A percentile compares a stretch with the other conserved stretches of the same genome.
These are phyloP conservation scores for Cinnamomum micranthum DNA, from an alignment of 164 flowering plant genomes.

Conservation along the genomic window DNA sequence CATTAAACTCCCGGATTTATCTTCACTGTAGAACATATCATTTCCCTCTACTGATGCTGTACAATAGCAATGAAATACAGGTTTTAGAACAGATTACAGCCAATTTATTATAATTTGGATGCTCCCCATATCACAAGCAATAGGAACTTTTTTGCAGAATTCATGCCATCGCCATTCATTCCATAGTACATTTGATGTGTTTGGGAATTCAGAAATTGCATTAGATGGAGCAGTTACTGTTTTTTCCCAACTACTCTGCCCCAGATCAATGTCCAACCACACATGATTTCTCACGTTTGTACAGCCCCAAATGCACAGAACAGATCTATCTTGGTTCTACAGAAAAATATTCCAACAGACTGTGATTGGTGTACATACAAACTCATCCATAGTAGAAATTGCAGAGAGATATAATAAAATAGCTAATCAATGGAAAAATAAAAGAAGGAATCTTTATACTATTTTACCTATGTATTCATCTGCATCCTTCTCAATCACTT, in stretches of 20 bases:
- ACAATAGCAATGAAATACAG: background rate
- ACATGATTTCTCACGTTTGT: background rate
- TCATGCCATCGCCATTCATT: background rate
- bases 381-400: background rate
- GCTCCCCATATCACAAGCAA: background rate
- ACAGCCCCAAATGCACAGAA: background rate
- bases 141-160: background rate
- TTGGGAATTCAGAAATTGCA: background rate
- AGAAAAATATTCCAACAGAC: background rate
- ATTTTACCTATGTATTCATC: conserved; percentile 32
- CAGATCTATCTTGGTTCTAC: background rate
- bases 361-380: background rate
- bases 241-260: background rate
- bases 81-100: background rate
- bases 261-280: background rate
- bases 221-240: background rate
- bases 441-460: background rate
- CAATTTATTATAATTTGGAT: background rate
- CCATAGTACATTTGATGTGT: background rate
- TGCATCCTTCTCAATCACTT: conserved; percentile 19
- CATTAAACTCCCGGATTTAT: conserved; percentile 38
- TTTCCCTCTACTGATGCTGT: conserved; percentile 32
- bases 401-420: background rate
- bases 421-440: background rate
- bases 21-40: conserved; percentile 20